Percentiles rank a stretch among this genome's conserved stretches.
Conservation (phyloP, 352 stramenopile genomes). For the Phytophthora foliorum region DNA sequence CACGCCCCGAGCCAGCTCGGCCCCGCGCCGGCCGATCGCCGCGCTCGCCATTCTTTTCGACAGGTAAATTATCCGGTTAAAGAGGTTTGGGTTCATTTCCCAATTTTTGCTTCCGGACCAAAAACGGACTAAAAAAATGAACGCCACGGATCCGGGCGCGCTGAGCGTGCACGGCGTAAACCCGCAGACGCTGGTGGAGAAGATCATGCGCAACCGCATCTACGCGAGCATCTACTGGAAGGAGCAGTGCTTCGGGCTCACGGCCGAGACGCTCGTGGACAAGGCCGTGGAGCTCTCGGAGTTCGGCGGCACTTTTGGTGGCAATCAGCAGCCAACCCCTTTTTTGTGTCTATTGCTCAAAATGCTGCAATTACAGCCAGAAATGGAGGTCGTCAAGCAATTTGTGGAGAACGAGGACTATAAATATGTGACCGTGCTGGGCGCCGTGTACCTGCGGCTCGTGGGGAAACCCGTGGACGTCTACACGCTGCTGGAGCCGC, state of each 20-base stretch:
- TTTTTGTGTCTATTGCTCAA: slow-evolving; percentile 99
- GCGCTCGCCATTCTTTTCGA: slow-evolving; percentile 51
- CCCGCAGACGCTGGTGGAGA: slow-evolving; percentile 98
- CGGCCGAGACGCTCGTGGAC: slow-evolving; percentile 96
- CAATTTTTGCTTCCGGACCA: background rate
- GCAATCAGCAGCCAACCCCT: slow-evolving; percentile 95
- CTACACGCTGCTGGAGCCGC: slow-evolving; percentile 95
- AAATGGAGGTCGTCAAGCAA: slow-evolving; percentile 93
- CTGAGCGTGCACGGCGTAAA: slow-evolving; percentile 96
- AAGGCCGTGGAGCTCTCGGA: slow-evolving; percentile 95
- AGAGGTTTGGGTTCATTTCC: slow-evolving; percentile 2
- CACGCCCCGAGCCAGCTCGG: slow-evolving; percentile 54
- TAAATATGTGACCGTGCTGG: slow-evolving; percentile 98
- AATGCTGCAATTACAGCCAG: slow-evolving; percentile 98
- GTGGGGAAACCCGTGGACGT: slow-evolving; percentile 94
- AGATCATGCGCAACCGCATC: slow-evolving; percentile 98
- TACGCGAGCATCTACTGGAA: slow-evolving; percentile 98
- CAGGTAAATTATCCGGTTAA: background rate
- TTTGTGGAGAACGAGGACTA: slow-evolving; percentile 99
- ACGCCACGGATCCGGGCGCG: slow-evolving; percentile 93
- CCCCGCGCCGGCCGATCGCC: slow-evolving; percentile 52
- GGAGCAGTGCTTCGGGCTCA: slow-evolving; percentile 98
- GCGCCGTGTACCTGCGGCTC: slow-evolving; percentile 97
- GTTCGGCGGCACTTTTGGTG: slow-evolving; percentile 95
- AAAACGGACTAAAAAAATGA: slow-evolving; percentile 47